These are phyloP conservation scores for Haematococcus lacustris DNA, from an alignment of 139 green algal species.

Conservation along the genomic window DNA sequence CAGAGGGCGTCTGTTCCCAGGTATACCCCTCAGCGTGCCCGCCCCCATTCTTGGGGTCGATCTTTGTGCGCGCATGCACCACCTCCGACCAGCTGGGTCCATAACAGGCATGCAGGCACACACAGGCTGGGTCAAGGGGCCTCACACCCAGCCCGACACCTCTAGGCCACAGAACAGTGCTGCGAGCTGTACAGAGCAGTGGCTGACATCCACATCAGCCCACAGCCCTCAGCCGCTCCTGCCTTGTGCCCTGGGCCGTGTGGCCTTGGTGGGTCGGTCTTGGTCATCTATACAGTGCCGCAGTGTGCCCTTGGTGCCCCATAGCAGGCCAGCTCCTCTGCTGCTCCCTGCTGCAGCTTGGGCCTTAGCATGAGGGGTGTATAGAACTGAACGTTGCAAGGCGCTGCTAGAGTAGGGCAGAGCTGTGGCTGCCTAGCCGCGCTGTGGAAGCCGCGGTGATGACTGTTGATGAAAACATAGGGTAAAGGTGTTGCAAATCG, in stretches of 20 bases:
- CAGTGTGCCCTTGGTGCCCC: neutral
- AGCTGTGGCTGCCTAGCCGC: neutral
- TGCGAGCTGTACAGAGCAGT: neutral
- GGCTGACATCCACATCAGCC: neutral
- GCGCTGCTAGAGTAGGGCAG: neutral
- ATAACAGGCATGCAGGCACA: neutral
- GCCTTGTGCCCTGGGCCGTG: neutral
- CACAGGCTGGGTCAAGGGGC: neutral
- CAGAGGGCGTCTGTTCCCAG: conserved; percentile 19
- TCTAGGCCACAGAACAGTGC: neutral
- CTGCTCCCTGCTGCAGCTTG: neutral
- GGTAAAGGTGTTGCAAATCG: no score
- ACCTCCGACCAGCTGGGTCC: neutral
- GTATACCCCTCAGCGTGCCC: conserved; percentile 11
- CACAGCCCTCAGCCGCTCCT: neutral
- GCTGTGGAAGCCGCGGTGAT: neutral
- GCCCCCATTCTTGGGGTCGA: conserved; percentile 18
- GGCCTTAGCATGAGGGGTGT: no score
- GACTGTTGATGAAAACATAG: neutral
- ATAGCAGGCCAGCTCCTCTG: neutral
- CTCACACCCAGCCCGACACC: neutral
- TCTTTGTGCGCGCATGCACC: conserved; percentile 9
- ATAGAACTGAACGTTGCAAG: no score
- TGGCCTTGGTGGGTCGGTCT: neutral
- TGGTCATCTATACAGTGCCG: no score